Conservation (phyloP, 805 yeast genomes). For the Spathaspora gorwiae region DNA sequence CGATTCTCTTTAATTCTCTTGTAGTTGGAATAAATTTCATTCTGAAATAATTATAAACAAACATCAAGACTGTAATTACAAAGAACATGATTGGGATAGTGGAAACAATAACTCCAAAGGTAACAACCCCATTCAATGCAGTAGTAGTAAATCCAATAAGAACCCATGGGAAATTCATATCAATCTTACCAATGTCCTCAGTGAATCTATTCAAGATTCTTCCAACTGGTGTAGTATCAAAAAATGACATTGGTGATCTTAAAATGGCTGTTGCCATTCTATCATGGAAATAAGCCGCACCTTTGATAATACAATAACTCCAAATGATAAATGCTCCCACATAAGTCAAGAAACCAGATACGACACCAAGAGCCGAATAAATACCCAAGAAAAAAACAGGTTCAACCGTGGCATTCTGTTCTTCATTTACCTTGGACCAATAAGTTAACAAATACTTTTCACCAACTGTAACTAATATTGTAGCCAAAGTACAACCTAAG, state of each 20-base stretch:
- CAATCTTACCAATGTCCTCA: constrained; percentile 31
- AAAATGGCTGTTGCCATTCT: constrained; percentile 30
- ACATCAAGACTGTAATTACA: constrained; percentile 20
- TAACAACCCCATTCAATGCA: constrained; percentile 20
- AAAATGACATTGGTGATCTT: constrained; percentile 39
- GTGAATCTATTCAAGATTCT: constrained; percentile 36
- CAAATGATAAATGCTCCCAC: constrained; percentile 26
- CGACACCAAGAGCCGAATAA: constrained; percentile 25
- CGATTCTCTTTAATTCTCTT: constrained; percentile 29
- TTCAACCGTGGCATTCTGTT: constrained; percentile 19
- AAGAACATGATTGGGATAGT: constrained; percentile 31
- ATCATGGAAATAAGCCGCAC: constrained; percentile 32
- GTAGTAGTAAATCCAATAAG: constrained; percentile 20
- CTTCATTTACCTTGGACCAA: constrained; percentile 33
- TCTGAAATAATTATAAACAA: constrained; percentile 28
- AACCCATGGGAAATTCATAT: constrained; percentile 30
- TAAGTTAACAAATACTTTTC: constrained; percentile 27
- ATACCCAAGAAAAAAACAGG: constrained; percentile 21
- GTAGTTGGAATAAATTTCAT: constrained; percentile 30
- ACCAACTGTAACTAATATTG: constrained; percentile 15
- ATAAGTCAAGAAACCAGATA: constrained; percentile 23
- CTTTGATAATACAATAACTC: constrained; percentile 26
- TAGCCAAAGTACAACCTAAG: constrained; percentile 16
- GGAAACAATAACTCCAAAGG: constrained; percentile 26
- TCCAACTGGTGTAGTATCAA: constrained; percentile 40